Evolutionary conservation across 495 filamentous ascomycete genomes (phyloP), one percentile per base, ranked within the genome.

Genomic region (Letharia lupina): DNA sequence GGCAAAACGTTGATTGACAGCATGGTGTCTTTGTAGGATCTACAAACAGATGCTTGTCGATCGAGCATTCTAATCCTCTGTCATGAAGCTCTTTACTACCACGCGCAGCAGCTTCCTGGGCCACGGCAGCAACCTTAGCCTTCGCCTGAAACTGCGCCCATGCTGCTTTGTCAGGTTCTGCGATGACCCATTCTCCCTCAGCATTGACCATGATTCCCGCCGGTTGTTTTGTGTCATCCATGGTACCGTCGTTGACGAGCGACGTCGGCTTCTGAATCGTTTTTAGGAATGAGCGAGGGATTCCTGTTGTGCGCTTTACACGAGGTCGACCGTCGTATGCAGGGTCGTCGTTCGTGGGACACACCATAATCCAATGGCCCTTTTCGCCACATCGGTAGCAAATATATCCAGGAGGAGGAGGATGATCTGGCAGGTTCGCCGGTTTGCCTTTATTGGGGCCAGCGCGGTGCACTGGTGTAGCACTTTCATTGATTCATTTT

Each of bases 381-480:
- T 98, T 98, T 76, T 97, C 89, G 65, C 91, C 89, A 76, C 94
- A 99, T n/a, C 94, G 89, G 71, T 97, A 96, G 77, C 94, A 99
- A 65, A 96, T 84, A 74, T 99, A 99, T 42, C 93, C 92, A 35
- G 89, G 86, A 8, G 94, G 93, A 20, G 93, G 93, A 13, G 91
- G 89, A 71, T 95, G 91, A 68, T 93, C 90, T 23, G 94, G 95
- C 33, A 91, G 85, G 72, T 91, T 91, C 57, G 85, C 78, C 48
- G 86, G 85, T 69, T 86, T 87, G 48, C 81, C 81, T 73, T 79
- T 78, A n/a, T 76, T 80, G 42, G 79, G 77, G 31, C 78, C 80
- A 68, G 72, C 69, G 63, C 83, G 83, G 64, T 82, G 80, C 13
- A 90, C 82, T 41, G 85, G 86, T 44, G 85, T 87, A 54, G 85